A percentile compares a stretch with the other conserved stretches of the same genome.
Conservation (phyloP, 2,329 filamentous ascomycete species). For the Botrytis elliptica region DNA sequence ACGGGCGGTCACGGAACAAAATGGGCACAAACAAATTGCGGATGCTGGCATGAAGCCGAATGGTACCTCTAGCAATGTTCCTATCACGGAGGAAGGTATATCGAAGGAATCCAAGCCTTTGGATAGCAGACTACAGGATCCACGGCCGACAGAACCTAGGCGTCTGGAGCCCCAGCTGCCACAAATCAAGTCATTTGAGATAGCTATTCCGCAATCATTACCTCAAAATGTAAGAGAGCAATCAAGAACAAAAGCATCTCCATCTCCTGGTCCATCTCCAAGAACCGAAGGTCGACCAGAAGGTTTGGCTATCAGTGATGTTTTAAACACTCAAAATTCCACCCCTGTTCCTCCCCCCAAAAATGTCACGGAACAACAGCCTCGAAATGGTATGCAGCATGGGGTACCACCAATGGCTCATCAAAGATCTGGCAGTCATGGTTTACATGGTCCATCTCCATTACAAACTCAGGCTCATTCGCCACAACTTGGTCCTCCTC, state of each 20-base stretch:
- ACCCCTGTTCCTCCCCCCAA: constrained; percentile 21
- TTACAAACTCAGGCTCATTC: constrained; percentile 31
- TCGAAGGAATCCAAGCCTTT: constrained; percentile 20
- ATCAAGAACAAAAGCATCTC: constrained; percentile 20
- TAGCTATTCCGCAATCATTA: constrained; percentile 16
- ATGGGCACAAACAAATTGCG: neutral
- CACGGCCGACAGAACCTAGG: constrained; percentile 20
- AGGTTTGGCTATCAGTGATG: constrained; percentile 33
- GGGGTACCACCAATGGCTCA: constrained; percentile 21
- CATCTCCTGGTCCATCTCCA: constrained; percentile 27
- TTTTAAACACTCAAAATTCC: constrained; percentile 31
- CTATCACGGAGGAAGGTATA: constrained; percentile 4
- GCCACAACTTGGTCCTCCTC: constrained; percentile 19
- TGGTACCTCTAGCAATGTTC: constrained; percentile 9
- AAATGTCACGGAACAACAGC: constrained; percentile 23
- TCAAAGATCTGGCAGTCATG: constrained; percentile 29
- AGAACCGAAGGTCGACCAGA: constrained; percentile 29
- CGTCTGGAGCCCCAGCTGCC: constrained; percentile 20
- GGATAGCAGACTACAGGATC: constrained; percentile 20
- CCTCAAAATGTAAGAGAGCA: constrained; percentile 19
- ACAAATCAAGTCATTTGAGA: constrained; percentile 18
- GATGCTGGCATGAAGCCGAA: neutral
- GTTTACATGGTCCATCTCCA: constrained; percentile 32
- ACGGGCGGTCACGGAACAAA: constrained; percentile 6
- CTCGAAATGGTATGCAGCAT: constrained; percentile 22